phyloP scores from a whole-genome alignment of 306 rosid genomes.

The Nissolia schottii region DNA sequence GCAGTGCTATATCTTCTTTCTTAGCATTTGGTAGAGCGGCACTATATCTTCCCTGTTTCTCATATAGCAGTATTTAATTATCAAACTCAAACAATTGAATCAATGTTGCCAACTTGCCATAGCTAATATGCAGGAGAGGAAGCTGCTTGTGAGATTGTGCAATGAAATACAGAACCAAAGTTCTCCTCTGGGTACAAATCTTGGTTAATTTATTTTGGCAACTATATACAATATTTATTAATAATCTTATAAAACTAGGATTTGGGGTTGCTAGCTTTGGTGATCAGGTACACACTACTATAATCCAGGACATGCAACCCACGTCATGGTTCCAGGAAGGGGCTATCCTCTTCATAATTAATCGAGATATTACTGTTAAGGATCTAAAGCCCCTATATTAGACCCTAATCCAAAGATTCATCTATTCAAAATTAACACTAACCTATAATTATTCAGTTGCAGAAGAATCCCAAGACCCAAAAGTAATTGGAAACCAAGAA shows the following conservation, averaged over 20 bases:
- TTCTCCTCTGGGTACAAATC: background rate
- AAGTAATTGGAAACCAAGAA: conserved; percentile 84
- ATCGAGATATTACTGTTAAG: background rate
- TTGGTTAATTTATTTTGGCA: background rate
- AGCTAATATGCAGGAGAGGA: background rate
- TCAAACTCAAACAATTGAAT: conserved; percentile 1
- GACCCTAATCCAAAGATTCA: background rate
- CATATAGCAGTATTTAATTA: conserved; percentile 6
- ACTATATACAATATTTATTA: background rate
- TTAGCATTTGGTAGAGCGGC: background rate
- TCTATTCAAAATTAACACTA: conserved; percentile 18
- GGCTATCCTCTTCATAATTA: background rate
- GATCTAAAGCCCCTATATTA: background rate
- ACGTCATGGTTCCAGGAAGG: background rate
- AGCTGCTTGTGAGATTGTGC: background rate
- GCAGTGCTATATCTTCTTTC: background rate
- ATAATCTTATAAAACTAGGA: background rate
- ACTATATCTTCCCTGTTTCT: background rate
- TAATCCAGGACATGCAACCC: conserved; percentile 9
- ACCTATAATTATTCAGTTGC: conserved; percentile 84
- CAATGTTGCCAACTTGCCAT: background rate
- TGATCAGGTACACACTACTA: background rate
- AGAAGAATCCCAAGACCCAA: conserved; percentile 90
- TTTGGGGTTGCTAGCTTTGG: background rate
- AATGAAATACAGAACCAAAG: background rate